Conservation (phyloP, 2,329 filamentous ascomycete species). For the Colletotrichum gloeosporioides region DNA sequence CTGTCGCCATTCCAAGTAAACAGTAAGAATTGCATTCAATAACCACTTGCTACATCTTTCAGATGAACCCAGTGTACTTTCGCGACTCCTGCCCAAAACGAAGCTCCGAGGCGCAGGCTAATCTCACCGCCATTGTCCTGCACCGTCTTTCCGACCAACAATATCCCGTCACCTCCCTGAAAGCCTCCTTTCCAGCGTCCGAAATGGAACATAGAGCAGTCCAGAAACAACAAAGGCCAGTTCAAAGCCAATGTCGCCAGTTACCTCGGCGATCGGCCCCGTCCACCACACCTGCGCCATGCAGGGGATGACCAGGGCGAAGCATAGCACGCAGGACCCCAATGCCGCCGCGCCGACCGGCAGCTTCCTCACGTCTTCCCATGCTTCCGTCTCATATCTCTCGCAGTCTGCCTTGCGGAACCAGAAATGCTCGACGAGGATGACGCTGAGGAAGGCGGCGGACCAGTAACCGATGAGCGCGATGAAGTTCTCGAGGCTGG, state of each 20-base stretch:
- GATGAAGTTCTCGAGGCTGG: conserved; percentile 49
- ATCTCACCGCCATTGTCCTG: neutral
- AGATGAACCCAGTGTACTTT: neutral
- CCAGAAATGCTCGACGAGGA: conserved; percentile 36
- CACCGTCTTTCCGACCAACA: neutral
- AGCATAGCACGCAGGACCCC: conserved; percentile 45
- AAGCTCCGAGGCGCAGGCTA: neutral
- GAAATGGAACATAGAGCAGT: conserved; percentile 50
- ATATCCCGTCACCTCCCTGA: neutral
- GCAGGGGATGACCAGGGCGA: conserved; percentile 58
- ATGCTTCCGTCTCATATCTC: neutral
- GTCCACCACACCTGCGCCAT: conserved; percentile 67
- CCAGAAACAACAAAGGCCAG: conserved; percentile 59
- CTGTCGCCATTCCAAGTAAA: neutral
- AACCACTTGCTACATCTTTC: neutral
- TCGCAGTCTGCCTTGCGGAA: neutral
- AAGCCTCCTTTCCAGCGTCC: conserved; percentile 35
- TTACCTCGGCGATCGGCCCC: conserved; percentile 61
- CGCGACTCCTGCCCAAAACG: neutral
- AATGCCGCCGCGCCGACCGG: conserved; percentile 53
- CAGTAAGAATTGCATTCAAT: neutral
- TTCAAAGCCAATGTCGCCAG: conserved; percentile 70
- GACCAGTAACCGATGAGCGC: conserved; percentile 52
- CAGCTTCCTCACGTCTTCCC: conserved; percentile 31
- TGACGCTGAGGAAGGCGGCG: conserved; percentile 45